Base-by-base conservation (phyloP, 805 yeast species). In the Pichia heedii region DNA sequence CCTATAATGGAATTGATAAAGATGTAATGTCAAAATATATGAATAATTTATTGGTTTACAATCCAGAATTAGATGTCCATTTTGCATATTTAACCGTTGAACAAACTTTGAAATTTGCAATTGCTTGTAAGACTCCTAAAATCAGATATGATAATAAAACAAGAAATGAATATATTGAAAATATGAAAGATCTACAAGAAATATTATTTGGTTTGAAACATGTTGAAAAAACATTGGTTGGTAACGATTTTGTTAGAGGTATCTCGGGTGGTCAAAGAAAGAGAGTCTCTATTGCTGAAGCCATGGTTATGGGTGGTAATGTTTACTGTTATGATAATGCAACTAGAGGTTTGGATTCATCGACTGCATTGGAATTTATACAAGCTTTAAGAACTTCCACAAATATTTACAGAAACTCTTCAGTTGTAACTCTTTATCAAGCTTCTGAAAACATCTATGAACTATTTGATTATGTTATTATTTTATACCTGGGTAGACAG, bases 201-300 rank as follows among this genome's bases (percentile, higher is more conserved):
- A 75, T 79, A 12, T 68, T 75, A 16, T 79, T 75, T 54, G 86
- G 84, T 46, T 65, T 81, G 34, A 63, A 71, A 9, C 84, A 77
- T 57, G 76, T 84, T 6, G 67, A 68, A 47, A 56, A 67, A 50
- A 69, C 77, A 21, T 62, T 63, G 45, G 76, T 65, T 36, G 70
- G 70, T 42, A 64, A 70, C 49, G 75, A 71, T 45, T 67, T 60
- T 40, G 69, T 76, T 18, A 68, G 80, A 54, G 83, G 83, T 54
- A 76, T 81, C 34, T 79, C 90, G 40, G 90, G 94, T 55, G 93
- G 94, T 69, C 93, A 84, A 65, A 69, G 94, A 51, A 83, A 84
- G 63, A 76, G 94, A 67, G 90, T 84, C 3, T 81, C 90, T 11
- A 79, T 84, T 54, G 86, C 88, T 11, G 95, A 84, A 63, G 84